Evolutionary conservation across 495 filamentous ascomycete species (phyloP), one percentile per base, ranked within the genome.

Genomic region (Copromyces sp.): DNA sequence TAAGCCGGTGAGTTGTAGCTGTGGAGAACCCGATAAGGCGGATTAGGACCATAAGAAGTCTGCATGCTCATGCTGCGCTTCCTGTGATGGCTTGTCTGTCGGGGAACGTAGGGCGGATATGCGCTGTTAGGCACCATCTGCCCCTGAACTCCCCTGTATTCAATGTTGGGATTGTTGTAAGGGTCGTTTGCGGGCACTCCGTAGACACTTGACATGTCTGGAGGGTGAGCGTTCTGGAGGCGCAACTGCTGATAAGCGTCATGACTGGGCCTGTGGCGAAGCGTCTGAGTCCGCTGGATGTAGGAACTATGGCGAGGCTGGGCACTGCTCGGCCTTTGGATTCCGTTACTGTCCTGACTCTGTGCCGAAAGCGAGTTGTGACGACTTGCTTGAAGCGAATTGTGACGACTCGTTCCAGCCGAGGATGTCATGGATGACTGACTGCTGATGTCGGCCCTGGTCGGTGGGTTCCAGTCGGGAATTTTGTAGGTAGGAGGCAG

Each of bases 1-100:
- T 86, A 86, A 14, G 83, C 83, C 8, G 84, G 83, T 5, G 84
- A 84, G 71, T 86, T 84, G 72, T 86, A 86, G 72, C 83, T 85
- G 71, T 86, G 83, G 16, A 86, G 77, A 39, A 84, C 75, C 9
- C 84, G 83, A 68, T 82, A 85, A 12, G 80, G 84, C 17, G 74
- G 71, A 20, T 78, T 75, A 20, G 61, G 32, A 40, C 73, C 74
- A 17, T 71, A 61, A 0, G 35, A 72, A 40, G 17, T 68, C 16
- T 71, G 77, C 73, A 53, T 75, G 73, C 72, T 79, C 77, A 74
- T 78, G 72, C 84, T 85, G 68, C 79, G 80, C 71, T 81, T 81
- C 16, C 83, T 80, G 68, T 77, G 45, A 71, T 84, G 83, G 37
- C 75, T 77, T 9, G 42, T 35, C 44, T 39, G 42, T 32, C 80